phyloP scores from a whole-genome alignment of 345 rosid genomes.

The Microthlaspi erraticum region DNA sequence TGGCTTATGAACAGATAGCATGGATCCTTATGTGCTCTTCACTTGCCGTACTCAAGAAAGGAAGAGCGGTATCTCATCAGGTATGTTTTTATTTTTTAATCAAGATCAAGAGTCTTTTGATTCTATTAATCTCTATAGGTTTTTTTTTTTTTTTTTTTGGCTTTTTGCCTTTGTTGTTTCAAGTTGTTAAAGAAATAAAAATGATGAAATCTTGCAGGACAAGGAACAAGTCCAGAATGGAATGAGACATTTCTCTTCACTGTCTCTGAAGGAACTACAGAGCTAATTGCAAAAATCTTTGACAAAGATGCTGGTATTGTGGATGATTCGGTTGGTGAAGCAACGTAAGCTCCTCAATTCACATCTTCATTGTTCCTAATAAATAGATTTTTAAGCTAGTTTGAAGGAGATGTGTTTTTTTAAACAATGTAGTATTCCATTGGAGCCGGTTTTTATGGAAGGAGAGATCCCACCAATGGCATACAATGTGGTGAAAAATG shows the following conservation, averaged over 20 bases:
- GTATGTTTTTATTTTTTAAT: slow-evolving; percentile 41
- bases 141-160: background rate
- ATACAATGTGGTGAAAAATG: slow-evolving; percentile 77
- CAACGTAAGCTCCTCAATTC: slow-evolving; percentile 52
- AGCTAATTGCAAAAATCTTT: slow-evolving; percentile 60
- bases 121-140: too few relatives aligned
- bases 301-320: slow-evolving; percentile 65
- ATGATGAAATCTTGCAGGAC: slow-evolving; percentile 46
- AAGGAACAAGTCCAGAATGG: slow-evolving; percentile 76
- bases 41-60: slow-evolving; percentile 75
- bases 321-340: slow-evolving; percentile 79
- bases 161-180: background rate
- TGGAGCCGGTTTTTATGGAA: slow-evolving; percentile 63
- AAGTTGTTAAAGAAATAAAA: background rate
- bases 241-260: slow-evolving; percentile 77
- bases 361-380: background rate
- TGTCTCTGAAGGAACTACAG: slow-evolving; percentile 56
- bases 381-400: background rate
- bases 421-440: slow-evolving; percentile 56
- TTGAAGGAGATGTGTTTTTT: slow-evolving; percentile 2
- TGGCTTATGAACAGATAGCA: slow-evolving; percentile 49
- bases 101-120: slow-evolving; percentile 4
- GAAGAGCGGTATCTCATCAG: slow-evolving; percentile 74
- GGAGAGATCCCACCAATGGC: slow-evolving; percentile 61
- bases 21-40: slow-evolving; percentile 75